phyloP scores from a whole-genome alignment of 2,329 filamentous ascomycete genomes.

The Cytospora schulzeri region DNA sequence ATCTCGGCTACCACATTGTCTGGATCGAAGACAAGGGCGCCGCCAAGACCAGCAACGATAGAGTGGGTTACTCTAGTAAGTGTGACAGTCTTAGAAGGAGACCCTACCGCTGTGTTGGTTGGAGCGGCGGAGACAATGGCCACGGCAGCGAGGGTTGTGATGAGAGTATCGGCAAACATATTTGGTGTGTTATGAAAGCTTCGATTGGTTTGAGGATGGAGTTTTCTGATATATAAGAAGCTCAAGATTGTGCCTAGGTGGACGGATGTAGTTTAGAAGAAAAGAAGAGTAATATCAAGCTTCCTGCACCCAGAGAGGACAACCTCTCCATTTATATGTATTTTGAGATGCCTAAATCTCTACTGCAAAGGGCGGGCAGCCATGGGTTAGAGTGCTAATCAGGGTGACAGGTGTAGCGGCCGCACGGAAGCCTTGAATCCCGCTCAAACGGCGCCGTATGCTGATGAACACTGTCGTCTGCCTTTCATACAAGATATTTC shows the following conservation, averaged over 20 bases:
- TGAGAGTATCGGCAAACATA: constrained; percentile 39
- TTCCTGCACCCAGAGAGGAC: neutral
- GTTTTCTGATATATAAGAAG: neutral
- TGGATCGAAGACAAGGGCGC: constrained; percentile 51
- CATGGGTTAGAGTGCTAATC: too few relatives aligned
- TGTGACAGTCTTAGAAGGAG: constrained; percentile 38
- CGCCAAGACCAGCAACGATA: constrained; percentile 47
- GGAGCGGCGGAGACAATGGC: constrained; percentile 36
- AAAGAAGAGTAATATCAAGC: too few relatives aligned
- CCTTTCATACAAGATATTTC: neutral
- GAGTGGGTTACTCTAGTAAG: constrained; percentile 48
- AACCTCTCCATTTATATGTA: constrained; percentile 13
- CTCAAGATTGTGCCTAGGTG: too few relatives aligned
- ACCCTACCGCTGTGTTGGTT: constrained; percentile 35
- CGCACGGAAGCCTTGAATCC: neutral
- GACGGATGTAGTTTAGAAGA: too few relatives aligned
- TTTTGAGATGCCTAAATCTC: neutral
- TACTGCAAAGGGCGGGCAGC: too few relatives aligned
- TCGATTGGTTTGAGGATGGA: too few relatives aligned
- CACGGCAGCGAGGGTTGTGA: constrained; percentile 33
- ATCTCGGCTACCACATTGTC: constrained; percentile 52
- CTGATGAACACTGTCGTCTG: neutral
- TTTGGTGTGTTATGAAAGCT: constrained; percentile 19
- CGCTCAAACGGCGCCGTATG: neutral
- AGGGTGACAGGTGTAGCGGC: neutral